A percentile compares a stretch with the other conserved stretches of the same genome.
Evolutionary conservation across 805 yeast species (phyloP).

Genomic region (Wickerhamomyces sydowiorum): DNA sequence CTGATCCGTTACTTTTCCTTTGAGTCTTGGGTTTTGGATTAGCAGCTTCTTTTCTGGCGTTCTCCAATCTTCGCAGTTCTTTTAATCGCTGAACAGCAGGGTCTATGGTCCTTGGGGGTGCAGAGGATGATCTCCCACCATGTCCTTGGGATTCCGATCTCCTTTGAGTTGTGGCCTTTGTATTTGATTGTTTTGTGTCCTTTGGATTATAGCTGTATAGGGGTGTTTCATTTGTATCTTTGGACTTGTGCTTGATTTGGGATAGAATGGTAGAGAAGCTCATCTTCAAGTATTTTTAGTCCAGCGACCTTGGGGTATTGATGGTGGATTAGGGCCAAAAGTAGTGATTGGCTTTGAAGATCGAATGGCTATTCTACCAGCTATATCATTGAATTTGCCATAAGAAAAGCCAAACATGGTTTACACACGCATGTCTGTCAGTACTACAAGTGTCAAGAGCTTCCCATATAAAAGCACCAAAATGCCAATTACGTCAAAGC

Average conservation of each 20-base stretch:
- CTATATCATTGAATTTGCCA: too few species aligned
- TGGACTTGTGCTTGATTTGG: slow-evolving; percentile 14
- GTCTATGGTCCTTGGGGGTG: slow-evolving; percentile 35
- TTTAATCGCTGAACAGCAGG: slow-evolving; percentile 69
- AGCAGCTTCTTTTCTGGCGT: slow-evolving; percentile 30
- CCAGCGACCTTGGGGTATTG: too few species aligned
- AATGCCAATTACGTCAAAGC: too few species aligned
- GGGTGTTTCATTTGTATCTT: background rate
- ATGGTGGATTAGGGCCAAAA: too few species aligned
- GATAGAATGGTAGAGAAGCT: slow-evolving; percentile 14
- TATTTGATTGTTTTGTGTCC: background rate
- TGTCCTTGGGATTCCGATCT: background rate
- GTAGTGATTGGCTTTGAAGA: too few species aligned
- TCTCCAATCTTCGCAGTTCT: slow-evolving; percentile 57
- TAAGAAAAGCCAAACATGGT: too few species aligned
- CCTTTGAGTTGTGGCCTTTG: background rate
- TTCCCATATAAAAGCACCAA: too few species aligned
- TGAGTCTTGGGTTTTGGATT: slow-evolving; percentile 3
- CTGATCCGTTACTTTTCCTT: slow-evolving; percentile 1
- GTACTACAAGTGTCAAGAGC: too few species aligned
- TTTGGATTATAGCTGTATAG: background rate
- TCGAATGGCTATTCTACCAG: too few species aligned
- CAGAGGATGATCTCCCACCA: background rate
- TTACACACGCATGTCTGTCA: too few species aligned
- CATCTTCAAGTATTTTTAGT: too few species aligned